These are phyloP conservation scores for Aquilaria sinensis DNA, from an alignment of 345 rosid species.

Conservation along the genomic window DNA sequence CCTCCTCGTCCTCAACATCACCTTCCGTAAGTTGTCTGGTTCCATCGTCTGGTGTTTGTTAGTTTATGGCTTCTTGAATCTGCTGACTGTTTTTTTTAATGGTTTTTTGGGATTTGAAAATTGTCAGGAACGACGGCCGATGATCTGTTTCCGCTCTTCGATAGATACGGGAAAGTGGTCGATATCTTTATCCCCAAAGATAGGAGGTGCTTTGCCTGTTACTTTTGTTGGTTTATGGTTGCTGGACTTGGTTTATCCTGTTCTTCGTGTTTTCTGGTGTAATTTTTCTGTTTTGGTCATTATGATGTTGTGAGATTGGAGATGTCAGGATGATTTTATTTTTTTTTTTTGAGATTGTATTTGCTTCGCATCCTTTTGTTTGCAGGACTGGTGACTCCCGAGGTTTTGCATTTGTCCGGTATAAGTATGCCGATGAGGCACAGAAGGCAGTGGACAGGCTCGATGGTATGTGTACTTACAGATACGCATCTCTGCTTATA, in stretches of 20 bases:
- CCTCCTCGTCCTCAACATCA: conserved; percentile 58
- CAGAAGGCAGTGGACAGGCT: conserved; percentile 68
- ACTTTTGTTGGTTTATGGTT: neutral
- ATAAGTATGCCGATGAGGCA: conserved; percentile 64
- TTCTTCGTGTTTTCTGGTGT: too few relatives aligned
- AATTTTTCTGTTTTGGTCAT: too few relatives aligned
- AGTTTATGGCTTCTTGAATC: neutral
- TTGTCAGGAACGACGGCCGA: conserved; percentile 56
- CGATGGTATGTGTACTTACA: conserved; percentile 29
- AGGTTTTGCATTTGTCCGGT: conserved; percentile 65
- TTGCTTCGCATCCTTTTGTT: neutral
- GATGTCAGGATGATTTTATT: neutral
- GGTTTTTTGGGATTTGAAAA: neutral
- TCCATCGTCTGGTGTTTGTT: neutral
- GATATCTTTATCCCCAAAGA: conserved; percentile 64
- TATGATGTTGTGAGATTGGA: too few relatives aligned
- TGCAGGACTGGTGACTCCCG: conserved; percentile 59
- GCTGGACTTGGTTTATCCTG: too few relatives aligned
- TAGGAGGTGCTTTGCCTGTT: conserved; percentile 32
- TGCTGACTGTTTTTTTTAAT: neutral
- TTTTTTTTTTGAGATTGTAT: neutral
- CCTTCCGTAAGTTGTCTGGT: conserved; percentile 31
- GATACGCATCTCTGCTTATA: too few relatives aligned
- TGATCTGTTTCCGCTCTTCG: conserved; percentile 64
- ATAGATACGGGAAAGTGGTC: conserved; percentile 67